Percentiles rank a stretch among this genome's conserved stretches.
Conservation (phyloP, 2,329 filamentous ascomycete genomes). For the Fusarium redolens region DNA sequence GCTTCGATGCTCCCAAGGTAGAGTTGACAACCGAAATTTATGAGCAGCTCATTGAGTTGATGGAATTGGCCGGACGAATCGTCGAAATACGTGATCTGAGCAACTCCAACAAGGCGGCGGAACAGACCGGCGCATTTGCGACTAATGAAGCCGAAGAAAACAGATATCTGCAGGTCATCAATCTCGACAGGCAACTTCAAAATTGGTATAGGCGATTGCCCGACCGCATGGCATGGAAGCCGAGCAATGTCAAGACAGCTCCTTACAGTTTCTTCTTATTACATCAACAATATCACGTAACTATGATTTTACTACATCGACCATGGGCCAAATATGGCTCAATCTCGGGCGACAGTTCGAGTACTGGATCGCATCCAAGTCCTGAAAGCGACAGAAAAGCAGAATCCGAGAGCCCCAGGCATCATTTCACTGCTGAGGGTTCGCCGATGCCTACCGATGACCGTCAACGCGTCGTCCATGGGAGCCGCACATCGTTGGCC, state of each 20-base stretch:
- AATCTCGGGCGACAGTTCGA: slow-evolving; percentile 47
- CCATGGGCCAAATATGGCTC: slow-evolving; percentile 64
- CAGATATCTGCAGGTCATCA: slow-evolving; percentile 62
- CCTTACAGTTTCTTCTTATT: slow-evolving; percentile 64
- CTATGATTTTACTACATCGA: slow-evolving; percentile 63
- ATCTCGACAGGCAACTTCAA: slow-evolving; percentile 64
- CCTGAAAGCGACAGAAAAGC: slow-evolving; percentile 41
- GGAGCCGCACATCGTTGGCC: slow-evolving; percentile 58
- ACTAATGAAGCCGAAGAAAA: slow-evolving; percentile 54
- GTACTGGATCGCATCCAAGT: slow-evolving; percentile 49
- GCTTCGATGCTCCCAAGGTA: slow-evolving; percentile 29
- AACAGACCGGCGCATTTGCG: slow-evolving; percentile 47
- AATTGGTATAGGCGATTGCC: slow-evolving; percentile 65
- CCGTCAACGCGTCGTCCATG: slow-evolving; percentile 51
- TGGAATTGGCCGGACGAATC: slow-evolving; percentile 65
- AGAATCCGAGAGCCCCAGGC: slow-evolving; percentile 22
- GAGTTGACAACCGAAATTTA: slow-evolving; percentile 55
- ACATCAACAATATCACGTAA: slow-evolving; percentile 66
- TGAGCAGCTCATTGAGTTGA: slow-evolving; percentile 64
- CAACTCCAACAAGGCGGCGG: slow-evolving; percentile 48
- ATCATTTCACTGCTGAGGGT: slow-evolving; percentile 33
- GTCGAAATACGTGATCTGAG: slow-evolving; percentile 57
- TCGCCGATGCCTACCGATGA: slow-evolving; percentile 47
- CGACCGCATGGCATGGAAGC: slow-evolving; percentile 61
- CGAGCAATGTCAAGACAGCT: slow-evolving; percentile 61